phyloP scores from a whole-genome alignment of 495 filamentous ascomycete species.

The Xylaria palmicola region DNA sequence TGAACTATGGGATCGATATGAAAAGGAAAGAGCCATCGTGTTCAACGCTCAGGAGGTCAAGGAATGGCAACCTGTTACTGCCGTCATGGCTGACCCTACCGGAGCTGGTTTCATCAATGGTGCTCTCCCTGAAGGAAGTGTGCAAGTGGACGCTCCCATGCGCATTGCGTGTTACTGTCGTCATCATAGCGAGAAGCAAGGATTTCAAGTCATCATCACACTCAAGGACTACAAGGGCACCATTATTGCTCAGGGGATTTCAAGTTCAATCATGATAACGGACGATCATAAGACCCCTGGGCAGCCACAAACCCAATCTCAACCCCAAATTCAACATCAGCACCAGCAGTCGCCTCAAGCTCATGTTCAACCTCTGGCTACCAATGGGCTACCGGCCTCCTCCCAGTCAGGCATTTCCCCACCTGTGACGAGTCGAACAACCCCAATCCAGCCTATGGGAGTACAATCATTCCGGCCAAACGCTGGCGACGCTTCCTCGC shows the following conservation, averaged over 20 bases:
- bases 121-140: slow-evolving; percentile 56
- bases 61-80: slow-evolving; percentile 66
- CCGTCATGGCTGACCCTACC: slow-evolving; percentile 35
- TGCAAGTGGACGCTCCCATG: slow-evolving; percentile 83
- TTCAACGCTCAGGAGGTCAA: slow-evolving; percentile 93
- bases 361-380: slow-evolving; percentile 21
- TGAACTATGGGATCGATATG: slow-evolving; percentile 73
- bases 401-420: slow-evolving; percentile 18
- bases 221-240: slow-evolving; percentile 74
- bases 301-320: slow-evolving; percentile 13
- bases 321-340: neutral
- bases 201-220: slow-evolving; percentile 93
- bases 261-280: slow-evolving; percentile 87
- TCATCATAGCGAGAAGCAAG: slow-evolving; percentile 86
- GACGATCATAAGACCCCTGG: slow-evolving; percentile 92
- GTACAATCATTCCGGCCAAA: slow-evolving; percentile 6
- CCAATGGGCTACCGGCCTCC: slow-evolving; percentile 20
- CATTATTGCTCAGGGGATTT: slow-evolving; percentile 80
- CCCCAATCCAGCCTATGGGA: neutral
- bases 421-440: neutral
- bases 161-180: slow-evolving; percentile 97
- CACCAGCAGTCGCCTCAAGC: slow-evolving; percentile 23
- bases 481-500: neutral
- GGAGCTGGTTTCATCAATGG: slow-evolving; percentile 29
- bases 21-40: slow-evolving; percentile 77